phyloP scores from a whole-genome alignment of 2,329 filamentous ascomycete genomes.

The Xylaria sp. region DNA sequence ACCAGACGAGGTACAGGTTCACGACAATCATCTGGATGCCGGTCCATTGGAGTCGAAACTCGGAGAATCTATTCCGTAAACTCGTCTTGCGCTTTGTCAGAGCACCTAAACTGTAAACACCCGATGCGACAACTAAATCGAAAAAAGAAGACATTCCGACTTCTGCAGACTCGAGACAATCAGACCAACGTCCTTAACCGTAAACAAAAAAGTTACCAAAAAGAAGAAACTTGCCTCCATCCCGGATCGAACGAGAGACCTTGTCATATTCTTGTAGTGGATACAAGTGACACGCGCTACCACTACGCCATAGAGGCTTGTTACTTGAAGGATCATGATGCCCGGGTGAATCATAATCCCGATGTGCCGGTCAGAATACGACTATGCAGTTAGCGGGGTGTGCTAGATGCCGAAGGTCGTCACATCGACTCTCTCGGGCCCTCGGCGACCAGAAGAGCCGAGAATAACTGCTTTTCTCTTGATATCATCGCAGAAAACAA shows the following conservation, averaged over 20 bases:
- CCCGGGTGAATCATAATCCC: background rate
- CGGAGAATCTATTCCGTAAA: no score
- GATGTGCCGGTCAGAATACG: background rate
- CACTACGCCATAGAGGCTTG: slow-evolving; percentile 23
- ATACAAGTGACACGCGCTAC: slow-evolving; percentile 24
- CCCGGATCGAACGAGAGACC: slow-evolving; percentile 25
- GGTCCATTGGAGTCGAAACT: no score
- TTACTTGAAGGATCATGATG: background rate
- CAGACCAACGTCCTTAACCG: slow-evolving; percentile 20
- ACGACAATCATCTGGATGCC: no score
- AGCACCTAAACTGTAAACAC: no score
- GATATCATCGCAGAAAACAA: background rate
- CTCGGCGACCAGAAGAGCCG: no score
- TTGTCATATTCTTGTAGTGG: slow-evolving; percentile 17
- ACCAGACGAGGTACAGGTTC: no score
- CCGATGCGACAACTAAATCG: no score
- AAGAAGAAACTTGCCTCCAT: slow-evolving; percentile 17
- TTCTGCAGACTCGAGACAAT: background rate
- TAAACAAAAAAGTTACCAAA: slow-evolving; percentile 3
- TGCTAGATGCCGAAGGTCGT: background rate
- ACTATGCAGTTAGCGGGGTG: background rate
- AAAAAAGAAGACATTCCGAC: background rate
- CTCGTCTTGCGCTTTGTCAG: no score
- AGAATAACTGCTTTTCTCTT: no score
- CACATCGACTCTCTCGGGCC: no score